phyloP scores from a whole-genome alignment of 2,329 filamentous ascomycete species.

The Xylaria sp. region DNA sequence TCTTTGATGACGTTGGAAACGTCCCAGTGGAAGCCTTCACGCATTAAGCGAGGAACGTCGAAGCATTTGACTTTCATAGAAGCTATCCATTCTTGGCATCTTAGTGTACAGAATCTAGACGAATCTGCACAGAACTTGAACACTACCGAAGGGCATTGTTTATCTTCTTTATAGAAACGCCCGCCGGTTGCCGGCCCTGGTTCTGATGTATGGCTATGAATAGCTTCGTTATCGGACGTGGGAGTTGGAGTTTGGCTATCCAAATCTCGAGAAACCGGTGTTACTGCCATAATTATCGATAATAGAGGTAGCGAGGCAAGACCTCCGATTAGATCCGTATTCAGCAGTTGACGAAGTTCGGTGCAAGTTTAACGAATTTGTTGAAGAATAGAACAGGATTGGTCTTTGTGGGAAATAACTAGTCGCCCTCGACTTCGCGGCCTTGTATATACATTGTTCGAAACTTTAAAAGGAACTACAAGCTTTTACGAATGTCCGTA shows the following conservation, averaged over 20 bases:
- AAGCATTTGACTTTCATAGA: constrained; percentile 17
- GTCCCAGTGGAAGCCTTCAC: constrained; percentile 29
- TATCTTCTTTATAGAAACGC: constrained; percentile 17
- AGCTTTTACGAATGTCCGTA: too few relatives aligned
- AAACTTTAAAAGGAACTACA: background rate
- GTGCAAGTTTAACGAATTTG: too few relatives aligned
- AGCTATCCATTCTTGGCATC: constrained; percentile 23
- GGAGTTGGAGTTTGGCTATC: constrained; percentile 1
- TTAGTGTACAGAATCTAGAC: background rate
- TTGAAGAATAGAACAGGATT: constrained; percentile 8
- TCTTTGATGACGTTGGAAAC: constrained; percentile 5
- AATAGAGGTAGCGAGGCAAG: background rate
- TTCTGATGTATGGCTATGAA: constrained; percentile 4
- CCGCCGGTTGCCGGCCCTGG: constrained; percentile 24
- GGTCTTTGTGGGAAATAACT: background rate
- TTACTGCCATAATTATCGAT: background rate
- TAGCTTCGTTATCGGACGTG: constrained; percentile 3
- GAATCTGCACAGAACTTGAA: constrained; percentile 18
- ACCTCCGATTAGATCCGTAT: background rate
- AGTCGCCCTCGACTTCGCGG: too few relatives aligned
- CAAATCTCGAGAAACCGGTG: background rate
- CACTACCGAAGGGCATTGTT: constrained; percentile 10
- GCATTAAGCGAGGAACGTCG: constrained; percentile 29
- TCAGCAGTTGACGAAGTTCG: too few relatives aligned
- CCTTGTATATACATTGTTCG: background rate